These are phyloP conservation scores for Penicillium angulare DNA, from an alignment of 495 filamentous ascomycete species.

Conservation along the genomic window DNA sequence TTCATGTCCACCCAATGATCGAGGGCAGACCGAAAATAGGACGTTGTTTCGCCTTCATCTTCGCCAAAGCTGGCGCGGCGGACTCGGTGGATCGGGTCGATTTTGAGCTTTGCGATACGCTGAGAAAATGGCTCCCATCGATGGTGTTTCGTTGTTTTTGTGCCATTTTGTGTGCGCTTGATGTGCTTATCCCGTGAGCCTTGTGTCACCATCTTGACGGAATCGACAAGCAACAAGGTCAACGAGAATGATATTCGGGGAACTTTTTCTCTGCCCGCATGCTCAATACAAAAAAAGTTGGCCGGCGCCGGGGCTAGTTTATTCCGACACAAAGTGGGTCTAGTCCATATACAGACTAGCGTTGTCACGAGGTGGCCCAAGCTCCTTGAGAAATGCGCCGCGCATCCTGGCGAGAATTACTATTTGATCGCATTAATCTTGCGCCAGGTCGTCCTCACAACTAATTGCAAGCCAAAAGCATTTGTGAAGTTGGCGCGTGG, in stretches of 20 bases:
- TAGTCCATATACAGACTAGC: background rate
- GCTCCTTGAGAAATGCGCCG: conserved; percentile 29
- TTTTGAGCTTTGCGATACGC: conserved; percentile 89
- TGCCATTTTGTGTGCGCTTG: conserved; percentile 60
- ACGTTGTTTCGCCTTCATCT: conserved; percentile 67
- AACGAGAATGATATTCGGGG: conserved; percentile 21
- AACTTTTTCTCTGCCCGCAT: conserved; percentile 27
- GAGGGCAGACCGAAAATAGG: conserved; percentile 78
- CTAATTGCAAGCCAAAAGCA: no score
- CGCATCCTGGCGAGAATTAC: conserved; percentile 4
- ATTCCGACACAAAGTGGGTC: conserved; percentile 31
- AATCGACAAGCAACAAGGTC: conserved; percentile 31
- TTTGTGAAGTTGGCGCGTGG: no score
- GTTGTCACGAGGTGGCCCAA: conserved; percentile 41
- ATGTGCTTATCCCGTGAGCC: conserved; percentile 64
- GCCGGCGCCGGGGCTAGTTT: conserved; percentile 36
- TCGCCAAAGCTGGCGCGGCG: conserved; percentile 76
- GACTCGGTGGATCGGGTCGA: conserved; percentile 87
- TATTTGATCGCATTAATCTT: no score
- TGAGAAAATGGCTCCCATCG: conserved; percentile 89
- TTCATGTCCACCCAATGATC: conserved; percentile 91
- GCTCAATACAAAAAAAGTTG: conserved; percentile 46
- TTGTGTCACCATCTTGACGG: conserved; percentile 52
- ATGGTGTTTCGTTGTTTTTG: conserved; percentile 74
- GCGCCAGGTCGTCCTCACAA: no score